These are phyloP conservation scores for Escovopsis weberi DNA, from an alignment of 2,329 filamentous ascomycete genomes.

Conservation along the genomic window DNA sequence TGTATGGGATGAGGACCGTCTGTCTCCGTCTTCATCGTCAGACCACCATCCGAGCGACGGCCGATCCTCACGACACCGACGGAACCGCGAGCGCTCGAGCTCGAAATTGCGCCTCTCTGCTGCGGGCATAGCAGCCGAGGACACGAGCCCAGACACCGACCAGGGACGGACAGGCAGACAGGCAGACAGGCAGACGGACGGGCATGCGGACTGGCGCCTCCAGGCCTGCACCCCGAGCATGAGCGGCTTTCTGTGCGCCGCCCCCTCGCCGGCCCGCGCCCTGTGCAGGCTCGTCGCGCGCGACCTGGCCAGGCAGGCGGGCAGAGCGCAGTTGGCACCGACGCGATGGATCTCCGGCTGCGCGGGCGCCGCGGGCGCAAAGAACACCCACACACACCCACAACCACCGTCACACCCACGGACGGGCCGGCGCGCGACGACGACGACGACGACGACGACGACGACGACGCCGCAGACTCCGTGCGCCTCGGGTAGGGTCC, in stretches of 20 bases:
- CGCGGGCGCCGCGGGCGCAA: background rate
- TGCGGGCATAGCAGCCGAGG: too few species aligned
- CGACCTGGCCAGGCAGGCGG: slow-evolving; percentile 6
- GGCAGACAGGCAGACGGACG: too few species aligned
- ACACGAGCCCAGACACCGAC: too few species aligned
- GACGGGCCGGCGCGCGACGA: slow-evolving; percentile 1
- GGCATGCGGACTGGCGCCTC: too few species aligned
- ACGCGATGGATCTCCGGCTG: slow-evolving; percentile 8
- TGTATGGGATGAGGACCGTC: too few species aligned
- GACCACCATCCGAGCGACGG: too few species aligned
- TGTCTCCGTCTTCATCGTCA: too few species aligned
- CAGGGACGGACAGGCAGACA: too few species aligned
- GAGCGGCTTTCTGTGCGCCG: slow-evolving; percentile 15
- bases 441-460: slow-evolving; percentile 1
- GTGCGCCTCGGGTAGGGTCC: too few species aligned
- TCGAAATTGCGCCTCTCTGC: too few species aligned
- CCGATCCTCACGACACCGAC: too few species aligned
- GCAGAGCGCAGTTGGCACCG: slow-evolving; percentile 1
- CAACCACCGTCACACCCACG: background rate
- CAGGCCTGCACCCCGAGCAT: slow-evolving; percentile 6
- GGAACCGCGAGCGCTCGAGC: too few species aligned
- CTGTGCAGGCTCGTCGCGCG: slow-evolving; percentile 16
- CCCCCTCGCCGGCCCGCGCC: slow-evolving; percentile 13
- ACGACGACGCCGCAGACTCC: background rate
- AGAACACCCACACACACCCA: background rate